Conservation (phyloP, 2,329 filamentous ascomycete species). For the Pseudocercospora pini-densiflorae region DNA sequence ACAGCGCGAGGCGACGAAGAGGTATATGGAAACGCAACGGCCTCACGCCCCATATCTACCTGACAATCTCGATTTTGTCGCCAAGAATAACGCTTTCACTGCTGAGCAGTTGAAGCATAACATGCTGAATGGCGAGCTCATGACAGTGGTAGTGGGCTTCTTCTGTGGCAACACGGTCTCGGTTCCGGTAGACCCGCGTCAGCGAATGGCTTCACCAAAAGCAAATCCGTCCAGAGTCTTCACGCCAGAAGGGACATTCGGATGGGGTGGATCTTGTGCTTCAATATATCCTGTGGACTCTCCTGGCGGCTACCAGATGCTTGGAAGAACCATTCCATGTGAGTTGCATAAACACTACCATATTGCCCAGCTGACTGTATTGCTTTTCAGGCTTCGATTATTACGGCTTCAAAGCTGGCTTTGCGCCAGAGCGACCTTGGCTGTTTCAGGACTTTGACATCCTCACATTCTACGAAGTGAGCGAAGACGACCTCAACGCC, state of each 20-base stretch:
- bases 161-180: conserved; percentile 59
- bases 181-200: conserved; percentile 59
- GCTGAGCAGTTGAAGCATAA: conserved; percentile 56
- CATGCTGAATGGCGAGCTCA: conserved; percentile 55
- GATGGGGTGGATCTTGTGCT: conserved; percentile 61
- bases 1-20: conserved; percentile 58
- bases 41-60: conserved; percentile 66
- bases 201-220: conserved; percentile 60
- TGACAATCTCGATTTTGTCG: conserved; percentile 63
- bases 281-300: conserved; percentile 61
- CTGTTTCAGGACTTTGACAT: conserved; percentile 63
- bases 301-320: conserved; percentile 62
- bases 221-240: conserved; percentile 62
- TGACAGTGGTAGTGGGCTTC: conserved; percentile 61
- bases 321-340: conserved; percentile 39
- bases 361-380: conserved; percentile 43
- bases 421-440: conserved; percentile 54
- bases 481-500: conserved; percentile 56
- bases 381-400: conserved; percentile 58
- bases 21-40: conserved; percentile 66
- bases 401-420: conserved; percentile 57
- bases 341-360: background rate
- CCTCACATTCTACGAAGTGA: conserved; percentile 60
- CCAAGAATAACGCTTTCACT: conserved; percentile 59
- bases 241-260: conserved; percentile 61